Conservation (phyloP, 163 green algal genomes). For the Volvox carteri region DNA sequence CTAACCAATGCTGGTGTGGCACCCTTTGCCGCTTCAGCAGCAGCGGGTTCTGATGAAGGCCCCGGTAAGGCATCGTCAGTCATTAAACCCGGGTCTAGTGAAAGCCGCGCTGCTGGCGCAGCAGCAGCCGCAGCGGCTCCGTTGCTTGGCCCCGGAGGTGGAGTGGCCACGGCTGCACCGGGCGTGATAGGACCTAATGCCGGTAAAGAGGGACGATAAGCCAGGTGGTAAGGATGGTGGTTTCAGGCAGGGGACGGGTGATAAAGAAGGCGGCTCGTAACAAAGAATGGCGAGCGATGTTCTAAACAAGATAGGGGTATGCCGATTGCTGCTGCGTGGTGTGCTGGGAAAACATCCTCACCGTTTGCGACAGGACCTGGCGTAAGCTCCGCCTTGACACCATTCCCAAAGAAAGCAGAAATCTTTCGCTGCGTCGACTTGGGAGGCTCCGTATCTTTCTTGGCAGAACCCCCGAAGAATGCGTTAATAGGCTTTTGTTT, state of each 20-base stretch:
- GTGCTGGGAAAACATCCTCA: neutral
- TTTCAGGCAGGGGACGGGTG: no score
- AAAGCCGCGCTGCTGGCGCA: neutral
- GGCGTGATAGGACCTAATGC: no score
- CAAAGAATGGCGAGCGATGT: no score
- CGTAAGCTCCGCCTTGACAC: neutral
- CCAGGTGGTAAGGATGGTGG: no score
- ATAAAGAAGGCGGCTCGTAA: no score
- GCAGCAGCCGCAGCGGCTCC: neutral
- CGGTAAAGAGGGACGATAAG: no score
- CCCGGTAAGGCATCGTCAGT: neutral
- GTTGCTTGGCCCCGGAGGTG: neutral
- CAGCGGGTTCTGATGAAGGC: neutral
- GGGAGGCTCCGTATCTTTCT: neutral
- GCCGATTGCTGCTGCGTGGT: no score
- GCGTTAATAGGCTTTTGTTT: slow-evolving; percentile 47
- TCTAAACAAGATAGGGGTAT: no score
- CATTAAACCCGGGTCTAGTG: neutral
- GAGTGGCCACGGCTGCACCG: neutral
- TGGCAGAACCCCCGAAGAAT: slow-evolving; percentile 20
- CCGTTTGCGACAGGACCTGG: neutral
- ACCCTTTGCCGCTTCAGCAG: neutral
- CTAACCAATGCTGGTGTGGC: no score
- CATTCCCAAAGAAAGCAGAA: slow-evolving; percentile 29
- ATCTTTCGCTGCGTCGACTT: slow-evolving; percentile 35